phyloP scores from a whole-genome alignment of 306 rosid species.

The Glycyrrhiza uralensis region DNA sequence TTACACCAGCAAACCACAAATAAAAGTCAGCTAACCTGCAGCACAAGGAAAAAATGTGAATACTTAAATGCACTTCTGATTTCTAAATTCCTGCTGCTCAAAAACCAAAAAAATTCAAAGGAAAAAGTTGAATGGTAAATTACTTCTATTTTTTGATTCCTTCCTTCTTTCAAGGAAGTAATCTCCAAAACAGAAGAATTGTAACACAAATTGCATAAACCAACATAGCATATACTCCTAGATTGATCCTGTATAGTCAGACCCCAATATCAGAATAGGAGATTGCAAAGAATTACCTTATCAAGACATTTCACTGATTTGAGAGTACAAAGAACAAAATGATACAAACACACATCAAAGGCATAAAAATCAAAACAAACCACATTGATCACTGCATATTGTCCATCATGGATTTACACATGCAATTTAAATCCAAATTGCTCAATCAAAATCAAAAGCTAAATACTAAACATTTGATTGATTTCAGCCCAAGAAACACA shows the following conservation, averaged over 20 bases:
- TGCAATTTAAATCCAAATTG: background rate
- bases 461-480: background rate
- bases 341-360: background rate
- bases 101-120: background rate
- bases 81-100: background rate
- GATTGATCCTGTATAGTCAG: background rate
- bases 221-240: background rate
- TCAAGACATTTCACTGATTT: background rate
- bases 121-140: background rate
- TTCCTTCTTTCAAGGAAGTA: background rate
- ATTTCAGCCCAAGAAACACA: constrained; percentile 22
- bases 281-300: background rate
- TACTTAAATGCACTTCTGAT: background rate
- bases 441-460: background rate
- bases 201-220: too few species aligned
- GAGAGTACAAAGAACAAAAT: background rate
- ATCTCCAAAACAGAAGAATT: background rate
- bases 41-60: background rate
- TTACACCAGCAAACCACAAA: background rate
- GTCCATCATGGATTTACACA: background rate
- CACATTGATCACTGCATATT: constrained; percentile 5
- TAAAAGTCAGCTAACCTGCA: background rate
- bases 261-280: background rate
- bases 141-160: background rate
- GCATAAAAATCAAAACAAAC: background rate